A percentile compares a stretch with the other conserved stretches of the same genome.
Evolutionary conservation across 1,284 basidiomycete species (phyloP).

Genomic region (Cryptococcus deneoformans): DNA sequence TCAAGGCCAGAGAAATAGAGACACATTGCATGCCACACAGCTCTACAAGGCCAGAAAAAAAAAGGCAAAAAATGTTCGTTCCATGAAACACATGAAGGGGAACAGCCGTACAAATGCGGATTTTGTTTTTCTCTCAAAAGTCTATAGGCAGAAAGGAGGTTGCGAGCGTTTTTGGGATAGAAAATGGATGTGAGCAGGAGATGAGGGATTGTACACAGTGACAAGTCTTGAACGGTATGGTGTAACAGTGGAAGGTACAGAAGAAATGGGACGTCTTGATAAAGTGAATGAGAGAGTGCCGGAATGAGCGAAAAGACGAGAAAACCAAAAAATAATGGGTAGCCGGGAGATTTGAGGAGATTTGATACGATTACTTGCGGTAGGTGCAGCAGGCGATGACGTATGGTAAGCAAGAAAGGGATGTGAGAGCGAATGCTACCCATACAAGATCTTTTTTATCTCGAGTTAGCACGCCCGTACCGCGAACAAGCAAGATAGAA

Average conservation of each 20-base stretch:
- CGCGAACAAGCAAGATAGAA: neutral
- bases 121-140: too few relatives aligned
- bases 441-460: constrained; percentile 40
- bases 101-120: too few relatives aligned
- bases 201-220: neutral
- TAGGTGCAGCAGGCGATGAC: constrained; percentile 47
- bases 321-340: neutral
- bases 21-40: too few relatives aligned
- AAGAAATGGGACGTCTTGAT: neutral
- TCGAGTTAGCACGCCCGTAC: neutral
- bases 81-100: too few relatives aligned
- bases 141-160: too few relatives aligned
- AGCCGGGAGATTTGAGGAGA: too few relatives aligned
- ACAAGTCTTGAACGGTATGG: neutral
- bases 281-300: neutral
- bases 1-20: too few relatives aligned
- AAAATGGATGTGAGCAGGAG: too few relatives aligned
- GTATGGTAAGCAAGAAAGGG: constrained; percentile 46
- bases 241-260: neutral
- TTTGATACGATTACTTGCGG: constrained; percentile 19
- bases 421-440: constrained; percentile 46
- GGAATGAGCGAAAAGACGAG: neutral
- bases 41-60: too few relatives aligned
- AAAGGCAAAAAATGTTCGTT: too few relatives aligned
- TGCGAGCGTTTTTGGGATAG: too few relatives aligned